Evolutionary conservation across 2,329 filamentous ascomycete species (phyloP), one percentile per base, ranked within the genome.

Genomic region (Rutstroemia sp.): DNA sequence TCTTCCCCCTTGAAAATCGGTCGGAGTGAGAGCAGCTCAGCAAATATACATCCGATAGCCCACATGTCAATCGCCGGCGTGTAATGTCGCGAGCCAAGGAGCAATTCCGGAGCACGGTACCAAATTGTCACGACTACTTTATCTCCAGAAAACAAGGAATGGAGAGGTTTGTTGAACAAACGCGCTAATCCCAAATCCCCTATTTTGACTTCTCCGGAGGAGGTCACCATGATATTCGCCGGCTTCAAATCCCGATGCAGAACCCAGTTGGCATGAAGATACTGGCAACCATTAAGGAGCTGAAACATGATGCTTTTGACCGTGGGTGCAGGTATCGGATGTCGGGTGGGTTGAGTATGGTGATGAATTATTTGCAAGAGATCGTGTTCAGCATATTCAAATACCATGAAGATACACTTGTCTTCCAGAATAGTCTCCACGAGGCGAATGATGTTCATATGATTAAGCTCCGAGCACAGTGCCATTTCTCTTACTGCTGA

Each of bases 371-470:
- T 97, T 71, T 99, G 94, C 4, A 99, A 78, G 39, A 99, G 76
- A 72, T 99, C 94, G 71, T 99, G 94, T 73, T 99, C 94, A 63
- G 94, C 94, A 71, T 96, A 99, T 72, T 97, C 94, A 65, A 99
- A 97, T 2, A 99, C 92, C 88, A 99, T 99, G 73, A 92, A 99
- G 70, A 99, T 97, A 75, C 92, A 96, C 75, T 97, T 97, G 72
- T 96, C 92, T 73, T 99, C 92, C 3, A 99, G 79, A 66, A 99
- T 96, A 67, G 96, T 97, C 73, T 99, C 94, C 60, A 92, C 84
- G 1, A 96, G 82, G 58, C 87, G 84, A 63, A 99, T 92, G 36
- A 99, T 86, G 69, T 97, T 97, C 56, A 83, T 77, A 71, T 99
- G 91, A 57, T 81, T 84, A 25, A 99, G 79, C 70, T 99, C 94